Conservation (phyloP, 495 filamentous ascomycete genomes). For the Cercophora scortea region DNA sequence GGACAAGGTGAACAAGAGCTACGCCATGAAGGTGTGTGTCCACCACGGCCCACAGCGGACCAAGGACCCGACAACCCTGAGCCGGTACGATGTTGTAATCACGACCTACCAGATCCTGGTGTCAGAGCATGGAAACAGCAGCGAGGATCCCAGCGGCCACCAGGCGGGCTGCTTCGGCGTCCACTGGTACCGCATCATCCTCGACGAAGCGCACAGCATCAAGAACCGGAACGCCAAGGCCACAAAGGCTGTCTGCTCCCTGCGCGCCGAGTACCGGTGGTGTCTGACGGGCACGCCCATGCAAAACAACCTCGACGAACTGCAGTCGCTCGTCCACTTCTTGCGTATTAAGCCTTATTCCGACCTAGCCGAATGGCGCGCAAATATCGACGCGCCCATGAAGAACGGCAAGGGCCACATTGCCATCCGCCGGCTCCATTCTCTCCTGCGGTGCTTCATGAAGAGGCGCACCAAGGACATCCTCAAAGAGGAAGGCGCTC, state of each 20-base stretch:
- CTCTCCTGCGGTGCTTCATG: constrained; percentile 87
- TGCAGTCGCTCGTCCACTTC: constrained; percentile 89
- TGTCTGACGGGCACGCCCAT: constrained; percentile 92
- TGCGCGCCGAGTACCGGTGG: constrained; percentile 83
- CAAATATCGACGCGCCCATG: constrained; percentile 78
- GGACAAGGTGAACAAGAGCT: constrained; percentile 59
- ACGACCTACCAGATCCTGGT: constrained; percentile 94
- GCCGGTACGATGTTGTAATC: constrained; percentile 89
- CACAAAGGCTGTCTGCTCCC: constrained; percentile 75
- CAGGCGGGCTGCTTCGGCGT: constrained; percentile 83
- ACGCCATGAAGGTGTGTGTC: constrained; percentile 69
- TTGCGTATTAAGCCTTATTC: constrained; percentile 86
- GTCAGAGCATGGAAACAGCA: constrained; percentile 70
- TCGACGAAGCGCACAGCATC: constrained; percentile 96
- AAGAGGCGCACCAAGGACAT: constrained; percentile 94
- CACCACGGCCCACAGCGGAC: constrained; percentile 85
- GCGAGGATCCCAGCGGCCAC: constrained; percentile 34
- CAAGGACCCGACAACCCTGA: constrained; percentile 65
- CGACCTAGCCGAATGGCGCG: constrained; percentile 74
- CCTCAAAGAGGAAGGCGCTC: constrained; percentile 70
- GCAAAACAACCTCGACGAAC: constrained; percentile 97
- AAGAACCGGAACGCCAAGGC: constrained; percentile 96
- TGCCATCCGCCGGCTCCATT: constrained; percentile 80
- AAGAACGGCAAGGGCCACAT: constrained; percentile 77
- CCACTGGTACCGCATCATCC: constrained; percentile 89